Base-by-base conservation (phyloP, 768 basidiomycete species). In the Xerocomus spinulosus region DNA sequence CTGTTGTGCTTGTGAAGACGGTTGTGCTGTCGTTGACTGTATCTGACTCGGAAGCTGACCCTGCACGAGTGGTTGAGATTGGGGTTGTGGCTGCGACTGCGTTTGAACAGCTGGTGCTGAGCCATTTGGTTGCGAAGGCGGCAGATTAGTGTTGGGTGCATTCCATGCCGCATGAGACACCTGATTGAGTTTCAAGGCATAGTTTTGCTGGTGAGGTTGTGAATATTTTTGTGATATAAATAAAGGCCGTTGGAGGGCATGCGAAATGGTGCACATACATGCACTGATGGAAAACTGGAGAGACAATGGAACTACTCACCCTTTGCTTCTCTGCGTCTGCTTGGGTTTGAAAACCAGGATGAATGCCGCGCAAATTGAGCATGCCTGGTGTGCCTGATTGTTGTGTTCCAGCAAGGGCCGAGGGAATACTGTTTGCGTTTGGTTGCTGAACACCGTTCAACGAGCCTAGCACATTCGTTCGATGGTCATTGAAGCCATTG, bases 261-360 rank as follows among this genome's bases (percentile, higher is more conserved):
- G 42, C 9, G 24, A 10, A 37, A 34, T 18, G 46, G 40, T 36
- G 55, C 32, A 44, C 13, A n/a, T 28, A 45, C 20, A 29, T 9
- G 28, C 36, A 41, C 25, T 42, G 14, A 30, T 2, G 40, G 26
- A 21, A 20, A 18, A 28, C 24, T n/a, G 15, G 29, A 28, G 42
- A 18, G 18, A 29, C 9, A 15, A 20, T 48, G 9, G 34, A 2
- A 5, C 3, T 2, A 77, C 83, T 69, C 69, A 86, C 84, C 74
- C 86, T 76, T 59, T 65, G 63, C 43, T 88, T 87, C 59, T 87
- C 87, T 15, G 76, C 70, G 46, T 89, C 87, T 17, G 75, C 70
- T 49, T 79, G 77, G 46, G 68, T 72, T 62, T 80, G 79, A 48
- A 81, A 66, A 72, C 54, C 79, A 25, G 57, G 65, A 43, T 66